Evolutionary conservation across 495 filamentous ascomycete genomes (phyloP).

Genomic region (Zalerion maritima): DNA sequence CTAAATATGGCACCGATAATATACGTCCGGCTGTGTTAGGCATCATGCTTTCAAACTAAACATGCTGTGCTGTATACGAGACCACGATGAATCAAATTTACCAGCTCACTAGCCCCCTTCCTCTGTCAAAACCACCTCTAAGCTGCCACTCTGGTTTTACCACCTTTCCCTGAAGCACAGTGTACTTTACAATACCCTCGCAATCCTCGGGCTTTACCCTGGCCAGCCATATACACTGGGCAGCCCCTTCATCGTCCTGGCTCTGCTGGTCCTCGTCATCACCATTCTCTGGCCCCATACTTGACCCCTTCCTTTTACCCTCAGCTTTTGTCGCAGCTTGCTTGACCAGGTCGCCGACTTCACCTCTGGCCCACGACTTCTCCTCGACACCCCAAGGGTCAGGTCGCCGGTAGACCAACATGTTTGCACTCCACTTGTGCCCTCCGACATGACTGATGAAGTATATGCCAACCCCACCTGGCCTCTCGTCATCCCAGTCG

Average conservation of each 20-base stretch:
- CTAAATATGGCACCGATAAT: too few relatives aligned
- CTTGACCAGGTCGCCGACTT: constrained; percentile 11
- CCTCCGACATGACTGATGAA: constrained; percentile 94
- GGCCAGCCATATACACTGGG: constrained; percentile 90
- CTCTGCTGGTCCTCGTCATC: constrained; percentile 17
- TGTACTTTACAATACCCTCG: constrained; percentile 82
- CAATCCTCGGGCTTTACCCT: constrained; percentile 82
- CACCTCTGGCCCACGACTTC: constrained; percentile 22
- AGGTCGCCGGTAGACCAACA: constrained; percentile 70
- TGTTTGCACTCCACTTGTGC: constrained; percentile 85
- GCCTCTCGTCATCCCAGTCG: constrained; percentile 71
- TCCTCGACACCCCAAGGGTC: constrained; percentile 42
- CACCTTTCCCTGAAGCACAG: constrained; percentile 84
- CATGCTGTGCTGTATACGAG: too few relatives aligned
- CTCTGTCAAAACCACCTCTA: constrained; percentile 79
- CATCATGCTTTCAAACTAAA: too few relatives aligned
- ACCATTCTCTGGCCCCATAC: constrained; percentile 9
- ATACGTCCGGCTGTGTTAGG: too few relatives aligned
- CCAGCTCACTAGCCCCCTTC: constrained; percentile 74
- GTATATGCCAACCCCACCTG: constrained; percentile 84
- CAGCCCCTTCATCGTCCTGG: constrained; percentile 42
- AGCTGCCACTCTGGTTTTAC: constrained; percentile 75
- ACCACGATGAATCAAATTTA: too few relatives aligned
- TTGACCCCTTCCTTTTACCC: constrained; percentile 11
- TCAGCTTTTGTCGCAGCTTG: constrained; percentile 1